A percentile compares a stretch with the other conserved stretches of the same genome.
These are phyloP conservation scores for Rosa lucieae DNA, from an alignment of 306 rosid genomes.

Conservation along the genomic window DNA sequence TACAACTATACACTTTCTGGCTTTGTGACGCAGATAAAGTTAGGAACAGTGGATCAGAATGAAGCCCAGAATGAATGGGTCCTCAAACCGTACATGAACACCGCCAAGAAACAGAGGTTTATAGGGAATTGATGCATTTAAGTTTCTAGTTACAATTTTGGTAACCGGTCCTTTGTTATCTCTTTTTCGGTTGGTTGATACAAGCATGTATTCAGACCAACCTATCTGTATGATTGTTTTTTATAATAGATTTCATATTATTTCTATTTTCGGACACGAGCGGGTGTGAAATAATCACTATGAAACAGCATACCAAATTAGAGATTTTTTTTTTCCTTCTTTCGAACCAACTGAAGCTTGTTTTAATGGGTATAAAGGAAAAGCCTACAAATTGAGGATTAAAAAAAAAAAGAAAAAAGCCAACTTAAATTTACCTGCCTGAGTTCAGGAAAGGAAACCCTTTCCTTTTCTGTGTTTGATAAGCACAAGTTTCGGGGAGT, in stretches of 20 bases:
- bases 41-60: slow-evolving; percentile 81
- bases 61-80: slow-evolving; percentile 88
- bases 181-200: background rate
- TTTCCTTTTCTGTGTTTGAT: too few species aligned
- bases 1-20: background rate
- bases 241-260: background rate
- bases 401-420: too few species aligned
- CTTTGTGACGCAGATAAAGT: slow-evolving; percentile 53
- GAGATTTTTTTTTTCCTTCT: too few species aligned
- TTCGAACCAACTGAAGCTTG: too few species aligned
- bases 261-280: background rate
- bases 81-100: slow-evolving; percentile 78
- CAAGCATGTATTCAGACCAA: background rate
- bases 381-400: too few species aligned
- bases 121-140: slow-evolving; percentile 50
- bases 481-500: too few species aligned
- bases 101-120: slow-evolving; percentile 54
- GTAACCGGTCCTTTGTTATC: background rate
- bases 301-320: too few species aligned
- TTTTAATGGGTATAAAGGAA: too few species aligned
- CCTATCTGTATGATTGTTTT: background rate
- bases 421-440: too few species aligned
- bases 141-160: background rate
- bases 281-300: background rate
- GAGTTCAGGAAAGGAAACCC: too few species aligned